Base-by-base conservation (phyloP, 495 filamentous ascomycete genomes). In the Hypoxylon crocopeplum region DNA sequence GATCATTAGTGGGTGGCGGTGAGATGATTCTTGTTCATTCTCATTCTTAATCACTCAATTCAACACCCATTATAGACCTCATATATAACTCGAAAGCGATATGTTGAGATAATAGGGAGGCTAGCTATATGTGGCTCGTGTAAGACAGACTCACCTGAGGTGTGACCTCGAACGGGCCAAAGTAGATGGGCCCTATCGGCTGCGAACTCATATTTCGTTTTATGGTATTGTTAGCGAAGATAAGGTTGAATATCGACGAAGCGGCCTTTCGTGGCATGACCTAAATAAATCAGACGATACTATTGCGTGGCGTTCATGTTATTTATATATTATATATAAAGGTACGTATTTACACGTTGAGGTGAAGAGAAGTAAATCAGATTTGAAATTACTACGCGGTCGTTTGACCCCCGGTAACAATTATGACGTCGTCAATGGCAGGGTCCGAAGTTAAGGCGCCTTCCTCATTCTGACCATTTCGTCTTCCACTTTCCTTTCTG, bases 121-220 rank as follows among this genome's bases (percentile, higher is more conserved):
- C n/a, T n/a, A n/a, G n/a, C n/a, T n/a, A n/a, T n/a, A n/a, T n/a
- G n/a, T n/a, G n/a, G n/a, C n/a, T n/a, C n/a, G n/a, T n/a, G n/a
- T n/a, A n/a, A n/a, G n/a, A n/a, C n/a, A 27, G 24, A 27, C 25
- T 51, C 69, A 84, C 84, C 69, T 88, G 86, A 42, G 76, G 71
- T 8, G 86, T 88, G 40, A 90, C 85, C 16, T 87, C 75, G 55
- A 86, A 89, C 11, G 79, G 75, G 15, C 85, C 86, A 53, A 90
- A 90, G 70, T 83, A 73, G 48, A 88, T 75, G 24, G 75, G 68
- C 17, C 69, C 58, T 3, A 25, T n/a, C 12, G 48, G 21, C 15
- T 13, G 36, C 6, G 61, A 64, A 47, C 49, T 50, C 49, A 59
- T 59, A 7, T 36, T 59, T 44, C 61, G 55, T 49, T 25, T 59